Base-by-base conservation (phyloP, 257 asterid genomes). In the Anisodus tanguticus region DNA sequence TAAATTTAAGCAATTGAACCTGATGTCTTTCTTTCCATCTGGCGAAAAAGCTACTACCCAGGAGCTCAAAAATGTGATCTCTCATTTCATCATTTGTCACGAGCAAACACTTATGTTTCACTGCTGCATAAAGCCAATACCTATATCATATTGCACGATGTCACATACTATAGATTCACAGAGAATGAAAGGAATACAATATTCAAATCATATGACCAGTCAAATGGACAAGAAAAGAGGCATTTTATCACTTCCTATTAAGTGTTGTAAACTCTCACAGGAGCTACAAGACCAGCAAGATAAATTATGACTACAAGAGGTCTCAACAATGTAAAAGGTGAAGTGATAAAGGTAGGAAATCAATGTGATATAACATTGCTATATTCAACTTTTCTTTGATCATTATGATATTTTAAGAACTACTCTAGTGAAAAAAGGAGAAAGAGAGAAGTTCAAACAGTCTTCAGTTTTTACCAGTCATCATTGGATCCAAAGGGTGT, bases 61-160 rank as follows among this genome's bases (percentile, higher is more conserved):
- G 89, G 85, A 96, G 98, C 90, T 93, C 98, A 88, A 96, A 96
- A 82, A 94, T 96, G 86, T 96, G 99, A 91, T 96, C 99, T 87
- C 99, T 92, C 99, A 96, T 96, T 89, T 96, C 97, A 89, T 96
- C 99, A 84, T 96, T 96, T 82, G 99, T 94, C 84, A 96, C 95
- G 67, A 96, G 91, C 89, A 94, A 87, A 87, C 98, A 92, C 94
- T 93, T 92, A 35, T 89, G 90, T 84, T 94, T 93, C 83, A 93
- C 98, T 76, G 99, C 92, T 80, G 98, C 98, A 86, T 92, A 94
- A 55, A 96, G 93, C 99, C 99, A 96, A 87, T 94, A 96, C 45
- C 45, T 41, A 41, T 41, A 41, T 41, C 6, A 41, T 43, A 51
- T 11, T 39, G 74, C 31, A 26, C 4, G 13, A 69, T 16, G 39